These are phyloP conservation scores for Chlorella sp. DNA, from an alignment of 139 green algal species.

Conservation along the genomic window DNA sequence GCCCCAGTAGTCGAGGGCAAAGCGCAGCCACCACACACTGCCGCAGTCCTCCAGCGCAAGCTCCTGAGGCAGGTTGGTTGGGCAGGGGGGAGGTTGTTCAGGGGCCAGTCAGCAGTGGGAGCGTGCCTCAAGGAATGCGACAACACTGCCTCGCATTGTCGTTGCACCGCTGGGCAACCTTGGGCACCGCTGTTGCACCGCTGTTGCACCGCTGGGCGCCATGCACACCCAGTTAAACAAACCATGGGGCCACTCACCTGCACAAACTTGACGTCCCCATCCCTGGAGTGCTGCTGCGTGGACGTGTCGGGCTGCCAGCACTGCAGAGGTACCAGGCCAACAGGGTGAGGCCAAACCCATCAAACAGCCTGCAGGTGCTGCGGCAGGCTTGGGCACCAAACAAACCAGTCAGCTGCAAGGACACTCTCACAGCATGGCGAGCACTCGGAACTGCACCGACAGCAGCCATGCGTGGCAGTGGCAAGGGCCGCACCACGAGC, in stretches of 20 bases:
- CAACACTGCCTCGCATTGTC: not conserved
- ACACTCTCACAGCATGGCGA: too few relatives aligned
- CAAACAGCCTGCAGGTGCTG: too few relatives aligned
- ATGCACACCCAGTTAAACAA: too few relatives aligned
- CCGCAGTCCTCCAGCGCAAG: conserved; percentile 52
- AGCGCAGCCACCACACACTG: conserved; percentile 80
- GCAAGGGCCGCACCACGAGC: conserved; percentile 49
- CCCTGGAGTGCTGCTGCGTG: not conserved
- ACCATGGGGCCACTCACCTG: too few relatives aligned
- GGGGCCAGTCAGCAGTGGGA: not conserved
- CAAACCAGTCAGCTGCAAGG: too few relatives aligned
- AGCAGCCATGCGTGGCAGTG: too few relatives aligned
- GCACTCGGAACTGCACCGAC: too few relatives aligned
- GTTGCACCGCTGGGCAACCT: not conserved
- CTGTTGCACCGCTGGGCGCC: too few relatives aligned
- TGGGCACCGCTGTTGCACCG: too few relatives aligned
- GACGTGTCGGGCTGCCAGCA: conserved; percentile 41
- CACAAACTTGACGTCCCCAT: conserved; percentile 22
- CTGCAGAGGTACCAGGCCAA: too few relatives aligned
- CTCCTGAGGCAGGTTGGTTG: conserved; percentile 47
- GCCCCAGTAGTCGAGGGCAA: conserved; percentile 56
- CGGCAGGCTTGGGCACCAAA: too few relatives aligned
- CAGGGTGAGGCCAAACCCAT: too few relatives aligned
- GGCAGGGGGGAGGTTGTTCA: not conserved
- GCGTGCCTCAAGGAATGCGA: not conserved